Evolutionary conservation across 2,329 filamentous ascomycete genomes (phyloP), one percentile per base, ranked within the genome.

Genomic region (Curvularia sp.): DNA sequence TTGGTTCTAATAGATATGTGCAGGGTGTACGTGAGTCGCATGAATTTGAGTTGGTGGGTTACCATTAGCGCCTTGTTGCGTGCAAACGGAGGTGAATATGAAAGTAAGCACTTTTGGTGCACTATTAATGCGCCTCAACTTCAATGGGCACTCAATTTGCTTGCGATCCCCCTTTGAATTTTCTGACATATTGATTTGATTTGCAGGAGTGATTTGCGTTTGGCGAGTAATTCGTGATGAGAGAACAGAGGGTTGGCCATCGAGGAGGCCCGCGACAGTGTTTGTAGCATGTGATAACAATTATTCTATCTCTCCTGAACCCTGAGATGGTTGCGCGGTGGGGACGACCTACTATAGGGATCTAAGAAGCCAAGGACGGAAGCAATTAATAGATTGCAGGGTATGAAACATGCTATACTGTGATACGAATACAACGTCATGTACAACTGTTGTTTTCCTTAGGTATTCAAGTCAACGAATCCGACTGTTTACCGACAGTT

Each of bases 61-160:
- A 5, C 30, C 1, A 31, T 31, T 38, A 28, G 15, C 24, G n/a
- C 15, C 15, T 28, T 39, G 44, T 39, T 26, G 22, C 33, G 12
- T 39, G 53, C 53, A 53, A 57, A 59, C 57, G 43, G 35, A 31
- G 28, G 39, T 26, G 53, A 5, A 51, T 22, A 24, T 18, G 31
- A 39, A 35, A 12, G 43, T 57, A 43, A 53, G 35, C 24, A 42
- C 35, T 6, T 9, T 38, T 8, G n/a, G 5, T 18, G n/a, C 35
- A 4, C 35, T n/a, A 38, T 38, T 18, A 38, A 18, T 18, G 35
- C 35, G n/a, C 5, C n/a, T n/a, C 5, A 4, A 18, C 35, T 35
- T 7, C 13, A n/a, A 7, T 35, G 6, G 15, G 5, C 13, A 15
- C 33, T 15, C 31, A 33, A 5, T 43, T 12, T 7, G 22, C 20